A percentile compares a stretch with the other conserved stretches of the same genome.
Conservation (phyloP, 345 rosid species). For the Corchorus olitorius region DNA sequence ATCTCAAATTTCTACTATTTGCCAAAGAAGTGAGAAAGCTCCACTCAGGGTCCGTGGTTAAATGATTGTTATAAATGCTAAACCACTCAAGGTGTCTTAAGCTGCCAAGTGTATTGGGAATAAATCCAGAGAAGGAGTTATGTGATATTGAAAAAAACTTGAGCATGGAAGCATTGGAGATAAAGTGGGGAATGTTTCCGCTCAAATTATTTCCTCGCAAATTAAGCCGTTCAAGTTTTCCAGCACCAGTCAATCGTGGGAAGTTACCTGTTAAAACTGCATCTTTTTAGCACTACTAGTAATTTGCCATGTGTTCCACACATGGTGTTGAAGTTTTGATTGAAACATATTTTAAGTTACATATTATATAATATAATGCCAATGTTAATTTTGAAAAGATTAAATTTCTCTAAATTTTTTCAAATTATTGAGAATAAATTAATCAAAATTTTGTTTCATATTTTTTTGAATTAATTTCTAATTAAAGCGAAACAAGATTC, state of each 20-base stretch:
- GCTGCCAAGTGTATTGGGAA: neutral
- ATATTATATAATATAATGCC: no score
- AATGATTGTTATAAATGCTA: neutral
- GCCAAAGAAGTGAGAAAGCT: slow-evolving; percentile 25
- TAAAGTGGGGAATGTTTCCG: neutral
- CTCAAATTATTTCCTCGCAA: neutral
- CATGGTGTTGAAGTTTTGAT: no score
- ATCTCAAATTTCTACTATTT: neutral
- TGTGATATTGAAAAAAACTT: neutral
- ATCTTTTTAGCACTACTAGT: neutral
- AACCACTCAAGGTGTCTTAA: slow-evolving; percentile 11
- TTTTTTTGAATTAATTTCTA: no score
- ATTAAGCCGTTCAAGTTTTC: neutral
- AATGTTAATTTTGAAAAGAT: no score
- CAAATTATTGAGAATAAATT: no score
- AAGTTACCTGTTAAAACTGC: neutral
- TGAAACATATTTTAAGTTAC: no score
- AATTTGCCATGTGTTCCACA: no score
- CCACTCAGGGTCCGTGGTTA: neutral
- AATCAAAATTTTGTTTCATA: no score
- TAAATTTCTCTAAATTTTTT: no score
- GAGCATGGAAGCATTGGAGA: neutral
- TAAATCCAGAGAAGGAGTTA: neutral
- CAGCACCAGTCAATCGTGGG: neutral
- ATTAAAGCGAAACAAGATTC: no score